These are phyloP conservation scores for Sambucus nigra DNA, from an alignment of 129 eudicot genomes.

Conservation along the genomic window DNA sequence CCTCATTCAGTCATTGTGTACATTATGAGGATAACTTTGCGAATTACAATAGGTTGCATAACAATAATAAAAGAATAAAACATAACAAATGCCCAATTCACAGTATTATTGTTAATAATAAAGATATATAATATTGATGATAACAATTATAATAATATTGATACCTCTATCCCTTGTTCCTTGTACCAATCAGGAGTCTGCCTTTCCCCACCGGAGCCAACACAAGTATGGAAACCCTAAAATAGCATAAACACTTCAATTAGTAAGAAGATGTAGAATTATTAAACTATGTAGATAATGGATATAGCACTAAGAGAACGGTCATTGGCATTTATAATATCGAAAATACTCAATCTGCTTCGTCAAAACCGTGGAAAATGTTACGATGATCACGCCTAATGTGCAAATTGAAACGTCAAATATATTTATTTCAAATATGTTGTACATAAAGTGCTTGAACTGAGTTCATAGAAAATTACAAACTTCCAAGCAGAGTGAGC, in stretches of 20 bases:
- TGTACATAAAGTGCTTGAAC: not conserved
- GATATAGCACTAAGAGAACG: not conserved
- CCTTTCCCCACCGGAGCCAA: constrained; percentile 98
- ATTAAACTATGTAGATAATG: not conserved
- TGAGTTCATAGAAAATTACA: not conserved
- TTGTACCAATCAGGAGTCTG: constrained; percentile 99
- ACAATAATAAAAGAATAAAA: no score
- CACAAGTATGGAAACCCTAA: constrained; percentile 98
- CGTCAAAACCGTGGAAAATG: not conserved
- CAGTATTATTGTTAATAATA: no score
- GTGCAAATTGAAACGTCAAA: not conserved
- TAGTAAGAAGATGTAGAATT: not conserved
- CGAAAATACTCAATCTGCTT: not conserved
- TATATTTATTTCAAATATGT: not conserved
- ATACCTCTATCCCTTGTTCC: constrained; percentile 95
- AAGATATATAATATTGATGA: no score
- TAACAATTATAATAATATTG: not conserved
- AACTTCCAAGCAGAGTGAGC: constrained; percentile 9
- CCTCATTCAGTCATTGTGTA: no score
- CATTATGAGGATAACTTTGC: no score
- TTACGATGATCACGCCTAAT: not conserved
- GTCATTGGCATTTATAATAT: not conserved
- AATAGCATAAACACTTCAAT: constrained; percentile 6
- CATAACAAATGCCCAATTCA: no score
- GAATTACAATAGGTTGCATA: no score